Evolutionary conservation across 495 filamentous ascomycete genomes (phyloP).

Genomic region (Aspergillus avenaceus): DNA sequence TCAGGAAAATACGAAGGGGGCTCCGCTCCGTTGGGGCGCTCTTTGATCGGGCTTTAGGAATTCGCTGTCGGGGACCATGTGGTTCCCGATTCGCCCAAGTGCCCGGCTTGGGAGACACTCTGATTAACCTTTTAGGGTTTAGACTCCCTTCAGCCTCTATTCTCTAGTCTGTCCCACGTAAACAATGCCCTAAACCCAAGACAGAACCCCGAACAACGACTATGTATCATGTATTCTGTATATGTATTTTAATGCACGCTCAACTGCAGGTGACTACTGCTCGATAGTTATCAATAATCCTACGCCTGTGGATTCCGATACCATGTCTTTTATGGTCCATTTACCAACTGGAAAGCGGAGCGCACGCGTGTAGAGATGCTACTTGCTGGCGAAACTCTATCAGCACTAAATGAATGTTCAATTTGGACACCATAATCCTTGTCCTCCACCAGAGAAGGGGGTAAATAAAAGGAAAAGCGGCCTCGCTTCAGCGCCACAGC

Average conservation of each 20-base stretch:
- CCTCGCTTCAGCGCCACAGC: neutral
- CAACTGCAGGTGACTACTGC: neutral
- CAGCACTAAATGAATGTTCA: too few relatives aligned
- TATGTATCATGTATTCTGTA: too few relatives aligned
- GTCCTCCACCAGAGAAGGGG: too few relatives aligned
- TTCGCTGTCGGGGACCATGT: slow-evolving; percentile 17
- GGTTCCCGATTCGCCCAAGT: slow-evolving; percentile 19
- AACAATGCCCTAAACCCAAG: neutral
- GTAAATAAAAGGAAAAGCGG: too few relatives aligned
- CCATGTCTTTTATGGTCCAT: neutral
- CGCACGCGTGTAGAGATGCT: neutral
- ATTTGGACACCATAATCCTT: too few relatives aligned
- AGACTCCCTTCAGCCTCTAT: slow-evolving; percentile 1
- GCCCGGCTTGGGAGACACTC: slow-evolving; percentile 2
- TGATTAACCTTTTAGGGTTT: slow-evolving; percentile 5
- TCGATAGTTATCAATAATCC: neutral
- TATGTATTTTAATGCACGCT: too few relatives aligned
- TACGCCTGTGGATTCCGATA: neutral
- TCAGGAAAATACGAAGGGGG: neutral
- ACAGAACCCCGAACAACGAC: too few relatives aligned
- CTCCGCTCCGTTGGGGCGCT: slow-evolving; percentile 13
- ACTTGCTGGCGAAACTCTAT: neutral
- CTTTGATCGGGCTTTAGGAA: slow-evolving; percentile 15
- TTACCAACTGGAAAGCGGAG: neutral
- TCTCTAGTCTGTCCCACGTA: neutral